Percentiles rank a stretch among this genome's conserved stretches.
phyloP scores from a whole-genome alignment of 2,329 filamentous ascomycete genomes.

The Fusarium sp. region DNA sequence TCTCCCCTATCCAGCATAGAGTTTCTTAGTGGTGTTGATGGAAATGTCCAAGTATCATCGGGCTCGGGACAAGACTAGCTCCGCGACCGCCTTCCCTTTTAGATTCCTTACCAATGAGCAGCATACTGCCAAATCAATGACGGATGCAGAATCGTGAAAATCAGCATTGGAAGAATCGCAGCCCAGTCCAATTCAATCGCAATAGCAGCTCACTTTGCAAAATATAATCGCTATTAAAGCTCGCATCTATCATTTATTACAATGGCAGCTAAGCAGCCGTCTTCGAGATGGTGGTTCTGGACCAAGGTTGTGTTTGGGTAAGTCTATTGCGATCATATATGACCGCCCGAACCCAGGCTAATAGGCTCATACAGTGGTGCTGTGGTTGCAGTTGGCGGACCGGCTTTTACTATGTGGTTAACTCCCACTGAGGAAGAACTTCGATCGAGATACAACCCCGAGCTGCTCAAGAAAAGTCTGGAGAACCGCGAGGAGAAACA shows the following conservation, averaged over 20 bases:
- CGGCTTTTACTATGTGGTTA: conserved; percentile 83
- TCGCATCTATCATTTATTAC: not conserved
- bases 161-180: conserved; percentile 47
- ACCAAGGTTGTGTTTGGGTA: conserved; percentile 80
- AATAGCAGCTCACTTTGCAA: conserved; percentile 4
- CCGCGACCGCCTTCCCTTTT: conserved; percentile 48
- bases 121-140: conserved; percentile 51
- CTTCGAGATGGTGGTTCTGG: conserved; percentile 68
- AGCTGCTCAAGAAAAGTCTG: conserved; percentile 89
- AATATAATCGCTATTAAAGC: not conserved
- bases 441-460: conserved; percentile 92
- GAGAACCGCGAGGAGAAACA: conserved; percentile 81
- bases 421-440: conserved; percentile 92
- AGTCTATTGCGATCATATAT: conserved; percentile 52
- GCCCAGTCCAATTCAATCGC: conserved; percentile 8
- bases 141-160: conserved; percentile 49
- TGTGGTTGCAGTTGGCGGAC: conserved; percentile 83
- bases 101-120: conserved; percentile 13
- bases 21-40: not conserved
- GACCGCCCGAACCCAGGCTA: conserved; percentile 16
- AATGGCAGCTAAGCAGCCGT: conserved; percentile 60
- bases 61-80: conserved; percentile 29
- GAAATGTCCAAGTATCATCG: not conserved
- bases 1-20: not conserved
- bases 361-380: conserved; percentile 69